A percentile compares a stretch with the other conserved stretches of the same genome.
These are phyloP conservation scores for Suillus decipiens DNA, from an alignment of 768 basidiomycete species.

Conservation along the genomic window DNA sequence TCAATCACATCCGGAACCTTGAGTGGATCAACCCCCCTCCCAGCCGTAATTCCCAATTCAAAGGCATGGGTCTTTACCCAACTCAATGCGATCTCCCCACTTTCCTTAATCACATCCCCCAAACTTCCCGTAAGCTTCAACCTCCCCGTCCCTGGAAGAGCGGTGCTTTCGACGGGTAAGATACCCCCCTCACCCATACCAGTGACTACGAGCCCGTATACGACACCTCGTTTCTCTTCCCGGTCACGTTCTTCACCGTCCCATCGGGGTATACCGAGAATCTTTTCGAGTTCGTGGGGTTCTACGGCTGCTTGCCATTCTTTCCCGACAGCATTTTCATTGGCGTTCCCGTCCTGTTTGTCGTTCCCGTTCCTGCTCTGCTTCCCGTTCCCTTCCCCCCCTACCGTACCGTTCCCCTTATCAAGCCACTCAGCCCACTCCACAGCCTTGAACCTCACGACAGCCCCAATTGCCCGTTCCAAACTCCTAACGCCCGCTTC, in stretches of 20 bases:
- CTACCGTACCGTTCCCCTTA: slow-evolving; percentile 14
- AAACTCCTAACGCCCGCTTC: slow-evolving; percentile 93
- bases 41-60: slow-evolving; percentile 73
- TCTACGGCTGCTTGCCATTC: slow-evolving; percentile 64
- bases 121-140: slow-evolving; percentile 82
- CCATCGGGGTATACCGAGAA: slow-evolving; percentile 79
- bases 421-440: slow-evolving; percentile 76
- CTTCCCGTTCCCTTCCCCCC: slow-evolving; percentile 11
- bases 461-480: slow-evolving; percentile 82
- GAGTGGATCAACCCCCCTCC: slow-evolving; percentile 70
- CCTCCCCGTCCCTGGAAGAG: slow-evolving; percentile 72
- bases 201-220: slow-evolving; percentile 87
- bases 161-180: slow-evolving; percentile 81
- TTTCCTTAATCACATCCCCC: slow-evolving; percentile 92
- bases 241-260: slow-evolving; percentile 79
- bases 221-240: slow-evolving; percentile 73
- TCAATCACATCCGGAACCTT: slow-evolving; percentile 74
- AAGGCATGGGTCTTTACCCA: slow-evolving; percentile 91
- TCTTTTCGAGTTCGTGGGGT: slow-evolving; percentile 74
- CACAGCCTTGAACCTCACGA: slow-evolving; percentile 92
- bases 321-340: slow-evolving; percentile 14
- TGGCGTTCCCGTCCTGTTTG: not conserved
- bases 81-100: slow-evolving; percentile 84
- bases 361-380: not conserved
- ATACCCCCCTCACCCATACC: slow-evolving; percentile 87